Evolutionary conservation across 2,329 filamentous ascomycete genomes (phyloP).

Genomic region (Paecilomyces sp.): DNA sequence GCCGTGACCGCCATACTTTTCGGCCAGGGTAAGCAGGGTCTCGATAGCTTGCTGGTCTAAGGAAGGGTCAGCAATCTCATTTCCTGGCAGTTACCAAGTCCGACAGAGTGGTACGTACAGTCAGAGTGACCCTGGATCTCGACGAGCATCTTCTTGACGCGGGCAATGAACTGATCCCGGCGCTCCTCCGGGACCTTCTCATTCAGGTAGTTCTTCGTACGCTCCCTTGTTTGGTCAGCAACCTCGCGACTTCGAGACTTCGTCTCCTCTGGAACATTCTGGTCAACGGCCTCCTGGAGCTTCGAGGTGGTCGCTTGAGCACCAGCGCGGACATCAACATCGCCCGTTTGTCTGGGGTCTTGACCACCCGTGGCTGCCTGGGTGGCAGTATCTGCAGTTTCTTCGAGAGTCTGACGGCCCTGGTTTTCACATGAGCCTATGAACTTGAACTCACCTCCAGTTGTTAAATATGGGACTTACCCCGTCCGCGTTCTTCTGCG

Average conservation of each 20-base stretch:
- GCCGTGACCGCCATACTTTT: conserved; percentile 74
- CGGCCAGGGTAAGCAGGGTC: conserved; percentile 74
- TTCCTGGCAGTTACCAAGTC: not conserved
- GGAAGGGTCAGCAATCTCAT: not conserved
- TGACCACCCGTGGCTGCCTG: conserved; percentile 45
- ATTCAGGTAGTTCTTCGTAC: conserved; percentile 66
- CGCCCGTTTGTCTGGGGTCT: conserved; percentile 40
- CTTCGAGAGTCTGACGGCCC: conserved; percentile 44
- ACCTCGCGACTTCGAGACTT: conserved; percentile 25
- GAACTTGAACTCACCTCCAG: conserved; percentile 7
- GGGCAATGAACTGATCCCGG: conserved; percentile 84
- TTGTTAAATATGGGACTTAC: conserved; percentile 26
- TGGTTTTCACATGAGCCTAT: conserved; percentile 3
- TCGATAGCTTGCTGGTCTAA: conserved; percentile 78
- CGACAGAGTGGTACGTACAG: conserved; percentile 45
- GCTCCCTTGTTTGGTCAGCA: conserved; percentile 10
- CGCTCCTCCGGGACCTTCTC: conserved; percentile 89
- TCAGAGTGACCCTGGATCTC: conserved; percentile 95
- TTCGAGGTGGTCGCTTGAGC: conserved; percentile 26
- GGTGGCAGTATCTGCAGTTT: conserved; percentile 50
- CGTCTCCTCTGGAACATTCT: conserved; percentile 58
- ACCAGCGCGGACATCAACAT: conserved; percentile 43
- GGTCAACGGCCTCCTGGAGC: conserved; percentile 49
- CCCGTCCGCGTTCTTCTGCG: conserved; percentile 51
- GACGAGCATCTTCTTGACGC: conserved; percentile 95